Conservation (phyloP, 2,329 filamentous ascomycete species). For the Diaporthe sp. region DNA sequence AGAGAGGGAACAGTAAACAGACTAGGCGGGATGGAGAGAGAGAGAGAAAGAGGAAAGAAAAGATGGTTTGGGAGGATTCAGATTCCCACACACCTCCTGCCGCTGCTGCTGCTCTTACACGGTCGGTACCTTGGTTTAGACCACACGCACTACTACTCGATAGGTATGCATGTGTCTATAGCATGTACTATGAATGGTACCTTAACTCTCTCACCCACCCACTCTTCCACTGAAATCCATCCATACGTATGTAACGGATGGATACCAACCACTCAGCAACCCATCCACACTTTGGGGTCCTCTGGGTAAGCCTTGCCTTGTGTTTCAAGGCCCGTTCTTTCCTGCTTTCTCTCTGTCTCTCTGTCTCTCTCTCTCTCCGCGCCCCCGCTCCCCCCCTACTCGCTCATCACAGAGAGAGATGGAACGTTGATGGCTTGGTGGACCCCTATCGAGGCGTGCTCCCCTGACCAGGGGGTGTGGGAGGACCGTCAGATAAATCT, state of each 20-base stretch:
- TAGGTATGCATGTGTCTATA: background rate
- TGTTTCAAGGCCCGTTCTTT: conserved; percentile 4
- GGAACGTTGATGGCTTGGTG: conserved; percentile 29
- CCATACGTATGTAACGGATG: background rate
- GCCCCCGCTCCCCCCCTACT: background rate
- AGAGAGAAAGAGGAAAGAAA: conserved; percentile 11
- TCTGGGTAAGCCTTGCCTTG: conserved; percentile 2
- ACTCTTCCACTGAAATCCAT: background rate
- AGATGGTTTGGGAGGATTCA: conserved; percentile 24
- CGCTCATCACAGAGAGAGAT: conserved; percentile 5
- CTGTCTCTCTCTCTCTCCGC: background rate
- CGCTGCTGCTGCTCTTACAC: background rate
- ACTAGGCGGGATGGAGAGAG: conserved; percentile 1
- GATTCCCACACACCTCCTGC: conserved; percentile 14
- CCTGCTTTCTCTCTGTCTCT: background rate
- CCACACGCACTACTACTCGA: background rate
- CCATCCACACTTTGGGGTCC: background rate
- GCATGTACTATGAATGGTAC: no score
- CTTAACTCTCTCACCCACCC: background rate
- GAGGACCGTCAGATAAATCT: conserved; percentile 21
- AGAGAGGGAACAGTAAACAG: background rate
- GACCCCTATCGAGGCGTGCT: conserved; percentile 37
- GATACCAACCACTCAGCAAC: conserved; percentile 8
- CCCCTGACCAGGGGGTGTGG: conserved; percentile 36
- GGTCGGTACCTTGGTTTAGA: background rate